phyloP scores from a whole-genome alignment of 2,329 filamentous ascomycete species.

The Exophiala sideris region DNA sequence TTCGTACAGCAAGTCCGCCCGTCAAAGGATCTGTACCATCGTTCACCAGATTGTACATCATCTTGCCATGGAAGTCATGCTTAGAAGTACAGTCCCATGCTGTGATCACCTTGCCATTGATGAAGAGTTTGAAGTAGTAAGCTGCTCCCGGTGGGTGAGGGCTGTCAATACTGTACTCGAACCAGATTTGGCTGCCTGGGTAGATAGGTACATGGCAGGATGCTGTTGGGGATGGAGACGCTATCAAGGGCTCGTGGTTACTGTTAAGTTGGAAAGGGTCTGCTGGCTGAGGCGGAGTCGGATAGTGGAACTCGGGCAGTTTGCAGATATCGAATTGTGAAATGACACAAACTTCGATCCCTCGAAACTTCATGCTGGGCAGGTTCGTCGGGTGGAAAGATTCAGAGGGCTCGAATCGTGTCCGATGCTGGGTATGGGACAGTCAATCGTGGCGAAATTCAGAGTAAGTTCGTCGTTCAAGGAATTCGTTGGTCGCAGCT shows the following conservation, averaged over 20 bases:
- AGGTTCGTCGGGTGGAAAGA: neutral
- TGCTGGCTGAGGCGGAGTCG: neutral
- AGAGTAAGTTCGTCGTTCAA: too few species aligned
- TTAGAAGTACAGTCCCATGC: conserved; percentile 27
- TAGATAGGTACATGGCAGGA: conserved; percentile 26
- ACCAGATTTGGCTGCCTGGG: conserved; percentile 28
- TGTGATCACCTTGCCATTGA: conserved; percentile 20
- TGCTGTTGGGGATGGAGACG: conserved; percentile 10
- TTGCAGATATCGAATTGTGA: conserved; percentile 27
- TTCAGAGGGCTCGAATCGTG: neutral
- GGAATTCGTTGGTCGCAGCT: neutral
- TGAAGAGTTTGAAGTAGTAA: conserved; percentile 28
- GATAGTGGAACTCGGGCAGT: conserved; percentile 23
- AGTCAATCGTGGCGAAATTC: neutral
- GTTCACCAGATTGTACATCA: conserved; percentile 24
- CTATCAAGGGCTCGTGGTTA: neutral
- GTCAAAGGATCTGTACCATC: conserved; percentile 10
- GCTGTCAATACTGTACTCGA: conserved; percentile 29
- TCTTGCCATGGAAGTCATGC: conserved; percentile 27
- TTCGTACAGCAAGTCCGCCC: conserved; percentile 11
- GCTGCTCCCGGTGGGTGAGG: conserved; percentile 25
- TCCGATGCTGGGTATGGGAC: neutral
- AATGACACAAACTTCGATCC: conserved; percentile 26
- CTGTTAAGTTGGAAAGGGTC: conserved; percentile 8
- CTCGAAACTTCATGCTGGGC: conserved; percentile 24